phyloP scores from a whole-genome alignment of 2,329 filamentous ascomycete species.

The Penicillium freii region DNA sequence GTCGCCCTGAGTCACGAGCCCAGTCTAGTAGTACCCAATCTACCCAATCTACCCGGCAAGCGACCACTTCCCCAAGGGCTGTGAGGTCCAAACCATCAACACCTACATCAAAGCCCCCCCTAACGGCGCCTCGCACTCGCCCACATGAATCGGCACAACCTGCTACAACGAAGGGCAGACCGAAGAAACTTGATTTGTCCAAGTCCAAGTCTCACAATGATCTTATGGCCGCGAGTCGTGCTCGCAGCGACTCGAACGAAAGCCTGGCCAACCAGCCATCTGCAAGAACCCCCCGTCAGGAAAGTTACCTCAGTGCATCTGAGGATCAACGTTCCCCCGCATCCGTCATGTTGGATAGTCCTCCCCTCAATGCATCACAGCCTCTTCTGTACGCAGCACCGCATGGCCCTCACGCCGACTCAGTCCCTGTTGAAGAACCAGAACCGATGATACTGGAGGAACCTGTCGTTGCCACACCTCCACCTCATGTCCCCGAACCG shows the following conservation, averaged over 20 bases:
- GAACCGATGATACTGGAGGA: conserved; percentile 11
- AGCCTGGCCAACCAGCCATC: conserved; percentile 14
- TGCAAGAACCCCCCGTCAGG: conserved; percentile 8
- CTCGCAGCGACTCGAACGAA: conserved; percentile 26
- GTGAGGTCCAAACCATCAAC: conserved; percentile 32
- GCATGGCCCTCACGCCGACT: conserved; percentile 2
- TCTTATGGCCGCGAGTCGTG: conserved; percentile 30
- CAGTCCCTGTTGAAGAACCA: conserved; percentile 16
- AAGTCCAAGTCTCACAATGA: conserved; percentile 30
- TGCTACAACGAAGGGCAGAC: conserved; percentile 34
- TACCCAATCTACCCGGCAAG: conserved; percentile 15
- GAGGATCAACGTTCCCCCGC: conserved; percentile 50
- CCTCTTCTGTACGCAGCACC: not conserved
- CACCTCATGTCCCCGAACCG: conserved; percentile 3
- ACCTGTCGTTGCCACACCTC: not conserved
- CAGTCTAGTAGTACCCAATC: conserved; percentile 22
- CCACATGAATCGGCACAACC: conserved; percentile 32
- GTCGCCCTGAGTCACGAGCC: conserved; percentile 48
- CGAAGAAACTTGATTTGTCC: conserved; percentile 35
- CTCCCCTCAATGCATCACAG: conserved; percentile 18
- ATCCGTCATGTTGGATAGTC: conserved; percentile 22
- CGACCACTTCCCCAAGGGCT: conserved; percentile 22
- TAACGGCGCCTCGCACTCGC: conserved; percentile 30
- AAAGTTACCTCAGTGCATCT: conserved; percentile 46
- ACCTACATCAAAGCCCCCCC: conserved; percentile 30